phyloP scores from a whole-genome alignment of 2,329 filamentous ascomycete genomes.

The Gaeumannomyces tritici region DNA sequence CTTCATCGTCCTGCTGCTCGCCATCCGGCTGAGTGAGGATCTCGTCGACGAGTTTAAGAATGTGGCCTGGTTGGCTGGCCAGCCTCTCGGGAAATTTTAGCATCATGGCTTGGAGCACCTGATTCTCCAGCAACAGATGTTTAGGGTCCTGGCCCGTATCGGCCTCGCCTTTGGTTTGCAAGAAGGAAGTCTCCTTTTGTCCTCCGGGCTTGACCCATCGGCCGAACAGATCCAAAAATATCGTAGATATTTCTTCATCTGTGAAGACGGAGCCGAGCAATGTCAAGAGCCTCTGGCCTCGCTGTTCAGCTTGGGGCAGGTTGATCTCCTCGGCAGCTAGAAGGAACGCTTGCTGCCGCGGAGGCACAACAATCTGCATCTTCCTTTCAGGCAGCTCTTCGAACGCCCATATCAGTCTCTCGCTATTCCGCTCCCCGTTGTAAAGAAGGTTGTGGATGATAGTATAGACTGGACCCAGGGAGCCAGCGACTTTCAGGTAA shows the following conservation, averaged over 20 bases:
- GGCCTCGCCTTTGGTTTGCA: conserved; percentile 14
- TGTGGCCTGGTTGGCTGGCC: conserved; percentile 52
- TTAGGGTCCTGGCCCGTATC: conserved; percentile 18
- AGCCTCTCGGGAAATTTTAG: conserved; percentile 53
- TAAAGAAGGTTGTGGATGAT: conserved; percentile 48
- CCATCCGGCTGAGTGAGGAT: conserved; percentile 38
- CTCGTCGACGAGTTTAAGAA: conserved; percentile 53
- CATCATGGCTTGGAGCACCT: conserved; percentile 57
- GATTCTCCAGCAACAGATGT: conserved; percentile 43
- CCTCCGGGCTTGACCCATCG: conserved; percentile 39
- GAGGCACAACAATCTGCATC: conserved; percentile 38
- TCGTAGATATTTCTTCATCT: conserved; percentile 44
- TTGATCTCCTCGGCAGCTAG: not conserved
- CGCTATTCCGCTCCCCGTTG: conserved; percentile 30
- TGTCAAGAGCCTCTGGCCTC: conserved; percentile 35
- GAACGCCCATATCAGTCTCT: conserved; percentile 41
- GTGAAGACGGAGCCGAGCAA: conserved; percentile 39
- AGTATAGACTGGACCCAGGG: conserved; percentile 33
- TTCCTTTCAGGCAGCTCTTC: conserved; percentile 30
- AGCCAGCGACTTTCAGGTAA: conserved; percentile 47
- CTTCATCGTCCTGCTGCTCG: conserved; percentile 34
- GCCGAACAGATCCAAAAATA: conserved; percentile 51
- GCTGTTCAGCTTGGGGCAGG: conserved; percentile 31
- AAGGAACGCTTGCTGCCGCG: not conserved
- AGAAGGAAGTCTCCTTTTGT: conserved; percentile 14